Evolutionary conservation across 148 eudicot genomes (phyloP).

Genomic region (Rhododendron williamsianum): DNA sequence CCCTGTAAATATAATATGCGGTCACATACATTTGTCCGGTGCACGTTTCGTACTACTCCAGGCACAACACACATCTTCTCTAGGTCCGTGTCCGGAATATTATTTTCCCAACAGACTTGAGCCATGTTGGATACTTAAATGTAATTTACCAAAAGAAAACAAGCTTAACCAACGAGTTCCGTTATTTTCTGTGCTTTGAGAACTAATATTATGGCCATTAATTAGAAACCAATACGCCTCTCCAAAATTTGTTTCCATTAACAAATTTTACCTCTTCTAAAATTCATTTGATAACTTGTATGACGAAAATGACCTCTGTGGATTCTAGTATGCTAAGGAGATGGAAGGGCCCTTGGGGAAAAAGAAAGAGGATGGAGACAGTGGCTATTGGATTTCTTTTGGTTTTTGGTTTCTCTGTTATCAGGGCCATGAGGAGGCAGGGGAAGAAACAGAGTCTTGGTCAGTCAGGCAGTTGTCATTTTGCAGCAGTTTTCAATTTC

Average conservation of each 20-base stretch:
- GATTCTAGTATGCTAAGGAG: neutral
- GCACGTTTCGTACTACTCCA: too few species aligned
- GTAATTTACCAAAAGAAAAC: too few species aligned
- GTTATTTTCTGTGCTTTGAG: neutral
- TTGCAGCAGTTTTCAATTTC: conserved; percentile 74
- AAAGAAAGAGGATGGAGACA: neutral
- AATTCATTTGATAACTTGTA: neutral
- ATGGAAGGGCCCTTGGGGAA: neutral
- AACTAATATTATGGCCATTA: neutral
- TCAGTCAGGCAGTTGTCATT: conserved; percentile 27
- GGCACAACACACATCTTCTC: too few species aligned
- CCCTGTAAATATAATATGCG: too few species aligned
- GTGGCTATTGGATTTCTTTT: neutral
- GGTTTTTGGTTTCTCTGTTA: neutral
- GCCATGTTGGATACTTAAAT: too few species aligned
- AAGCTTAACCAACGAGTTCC: neutral
- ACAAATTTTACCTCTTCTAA: neutral
- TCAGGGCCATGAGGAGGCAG: neutral
- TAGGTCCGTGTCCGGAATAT: too few species aligned
- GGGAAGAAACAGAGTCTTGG: neutral
- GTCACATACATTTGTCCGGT: too few species aligned
- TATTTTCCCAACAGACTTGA: too few species aligned
- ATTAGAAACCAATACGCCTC: neutral
- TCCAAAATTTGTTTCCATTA: neutral
- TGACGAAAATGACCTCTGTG: neutral